Evolutionary conservation across 768 basidiomycete genomes (phyloP).

Genomic region (Tulasnella sp.): DNA sequence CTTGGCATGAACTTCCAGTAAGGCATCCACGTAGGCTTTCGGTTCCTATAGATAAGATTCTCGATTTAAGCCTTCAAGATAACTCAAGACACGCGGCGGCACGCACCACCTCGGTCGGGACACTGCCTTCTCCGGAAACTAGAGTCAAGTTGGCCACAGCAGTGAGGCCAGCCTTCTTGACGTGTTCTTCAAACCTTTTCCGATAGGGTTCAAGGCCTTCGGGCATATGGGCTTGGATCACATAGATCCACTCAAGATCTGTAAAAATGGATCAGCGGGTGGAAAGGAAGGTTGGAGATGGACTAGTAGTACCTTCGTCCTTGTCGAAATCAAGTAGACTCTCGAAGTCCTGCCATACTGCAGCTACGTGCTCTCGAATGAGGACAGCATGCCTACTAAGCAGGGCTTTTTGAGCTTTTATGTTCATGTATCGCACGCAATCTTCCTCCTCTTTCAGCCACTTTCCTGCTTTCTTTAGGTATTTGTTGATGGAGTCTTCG

Average conservation of each 20-base stretch:
- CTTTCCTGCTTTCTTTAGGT: constrained; percentile 92
- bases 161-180: constrained; percentile 84
- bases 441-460: constrained; percentile 93
- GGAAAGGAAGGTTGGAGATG: not conserved
- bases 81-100: not conserved
- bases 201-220: constrained; percentile 89
- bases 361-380: constrained; percentile 79
- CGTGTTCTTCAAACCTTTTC: constrained; percentile 93
- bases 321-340: constrained; percentile 87
- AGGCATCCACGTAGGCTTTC: constrained; percentile 90
- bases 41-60: constrained; percentile 63
- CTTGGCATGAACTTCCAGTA: constrained; percentile 90
- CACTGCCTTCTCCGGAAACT: constrained; percentile 53
- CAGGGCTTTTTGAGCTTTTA: constrained; percentile 76
- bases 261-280: not conserved
- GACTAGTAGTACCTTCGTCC: constrained; percentile 64
- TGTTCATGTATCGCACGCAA: constrained; percentile 89
- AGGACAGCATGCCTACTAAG: constrained; percentile 74
- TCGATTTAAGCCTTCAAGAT: not conserved
- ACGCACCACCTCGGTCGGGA: constrained; percentile 57
- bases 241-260: constrained; percentile 94
- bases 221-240: constrained; percentile 84
- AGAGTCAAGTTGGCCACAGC: constrained; percentile 73
- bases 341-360: constrained; percentile 95
- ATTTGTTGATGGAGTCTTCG: constrained; percentile 88